Evolutionary conservation across 2,329 filamentous ascomycete genomes (phyloP).

Genomic region (Pseudogymnoascus sp.): DNA sequence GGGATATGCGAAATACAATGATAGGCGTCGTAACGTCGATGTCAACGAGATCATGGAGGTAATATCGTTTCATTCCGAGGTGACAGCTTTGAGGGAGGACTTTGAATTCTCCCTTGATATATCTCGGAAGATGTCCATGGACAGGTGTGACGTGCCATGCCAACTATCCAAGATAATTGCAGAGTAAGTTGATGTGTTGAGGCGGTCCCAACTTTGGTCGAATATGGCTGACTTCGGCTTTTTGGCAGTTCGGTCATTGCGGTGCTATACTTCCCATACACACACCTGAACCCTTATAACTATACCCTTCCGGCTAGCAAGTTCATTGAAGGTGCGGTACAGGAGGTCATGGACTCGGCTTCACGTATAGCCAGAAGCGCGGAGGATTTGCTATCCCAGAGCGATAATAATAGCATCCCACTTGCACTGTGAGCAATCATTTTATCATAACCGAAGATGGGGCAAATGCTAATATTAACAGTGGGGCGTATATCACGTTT

Average conservation of each 20-base stretch:
- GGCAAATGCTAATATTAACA: background rate
- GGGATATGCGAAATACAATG: slow-evolving; percentile 9
- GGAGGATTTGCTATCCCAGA: background rate
- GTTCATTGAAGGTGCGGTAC: slow-evolving; percentile 5
- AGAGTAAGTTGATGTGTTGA: slow-evolving; percentile 1
- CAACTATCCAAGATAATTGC: slow-evolving; percentile 8
- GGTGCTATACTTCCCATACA: slow-evolving; percentile 5
- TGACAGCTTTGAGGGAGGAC: background rate
- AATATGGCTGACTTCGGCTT: background rate
- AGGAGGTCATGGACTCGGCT: slow-evolving; percentile 1
- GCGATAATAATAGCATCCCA: slow-evolving; percentile 8
- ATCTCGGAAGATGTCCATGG: background rate
- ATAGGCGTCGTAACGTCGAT: background rate
- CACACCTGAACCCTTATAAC: background rate
- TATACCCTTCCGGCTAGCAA: background rate
- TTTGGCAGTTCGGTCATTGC: background rate
- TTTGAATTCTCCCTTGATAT: slow-evolving; percentile 8
- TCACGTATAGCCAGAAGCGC: slow-evolving; percentile 10
- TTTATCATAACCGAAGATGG: background rate
- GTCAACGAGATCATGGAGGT: slow-evolving; percentile 11
- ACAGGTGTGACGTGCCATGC: slow-evolving; percentile 7
- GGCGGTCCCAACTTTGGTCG: background rate
- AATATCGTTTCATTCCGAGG: slow-evolving; percentile 10
- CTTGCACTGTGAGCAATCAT: slow-evolving; percentile 8
- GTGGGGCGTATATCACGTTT: slow-evolving; percentile 7